Evolutionary conservation across 176 grass and related monocot species (phyloP), one percentile per base, ranked within the genome.

Genomic region (Hsuehochloa calcarea): DNA sequence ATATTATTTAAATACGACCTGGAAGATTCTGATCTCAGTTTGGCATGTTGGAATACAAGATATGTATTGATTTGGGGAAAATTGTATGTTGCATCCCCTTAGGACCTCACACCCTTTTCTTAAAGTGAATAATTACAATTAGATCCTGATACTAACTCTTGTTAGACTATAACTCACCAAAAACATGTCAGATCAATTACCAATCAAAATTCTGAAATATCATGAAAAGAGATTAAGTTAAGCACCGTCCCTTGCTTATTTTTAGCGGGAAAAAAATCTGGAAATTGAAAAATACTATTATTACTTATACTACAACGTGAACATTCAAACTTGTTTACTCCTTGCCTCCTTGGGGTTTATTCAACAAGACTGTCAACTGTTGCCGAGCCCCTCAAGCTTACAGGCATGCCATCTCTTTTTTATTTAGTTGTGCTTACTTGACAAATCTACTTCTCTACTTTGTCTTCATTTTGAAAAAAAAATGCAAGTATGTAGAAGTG

Each of bases 181-280:
- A 60, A 19, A 77, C 27, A 44, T 77, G 25, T 25, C 12, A 44
- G 22, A 77, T 61, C 5, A 61, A 60, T 43, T 25, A 0, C 2
- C 75, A 77, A 77, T 77, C 55, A 17, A n/a, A 77, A 61, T 19
- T 72, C 16, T 68, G 47, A 52, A 77, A 68, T 68, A 45, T 46
- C 51, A 68, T 74, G 74, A 10, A 54, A 44, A 75, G 49, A 29
- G 37, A 64, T 27, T 15, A 44, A 38, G 22, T 40, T 77, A 60
- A 77, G 10, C 20, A 49, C n/a, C 10, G 0, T 5, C 23, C 43
- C 44, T 27, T 27, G 43, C 5, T 47, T n/a, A 47, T 49, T 72
- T 70, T 27, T 23, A 27, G 43, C 3, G 0, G 44, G 50, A 20
- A 54, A 17, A 71, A 23, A 5, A 13, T 46, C 46, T 47, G 13